Percentiles rank a stretch among this genome's conserved stretches.
These are phyloP conservation scores for Gastrodia elata DNA, from an alignment of 106 monocot species.

Conservation along the genomic window DNA sequence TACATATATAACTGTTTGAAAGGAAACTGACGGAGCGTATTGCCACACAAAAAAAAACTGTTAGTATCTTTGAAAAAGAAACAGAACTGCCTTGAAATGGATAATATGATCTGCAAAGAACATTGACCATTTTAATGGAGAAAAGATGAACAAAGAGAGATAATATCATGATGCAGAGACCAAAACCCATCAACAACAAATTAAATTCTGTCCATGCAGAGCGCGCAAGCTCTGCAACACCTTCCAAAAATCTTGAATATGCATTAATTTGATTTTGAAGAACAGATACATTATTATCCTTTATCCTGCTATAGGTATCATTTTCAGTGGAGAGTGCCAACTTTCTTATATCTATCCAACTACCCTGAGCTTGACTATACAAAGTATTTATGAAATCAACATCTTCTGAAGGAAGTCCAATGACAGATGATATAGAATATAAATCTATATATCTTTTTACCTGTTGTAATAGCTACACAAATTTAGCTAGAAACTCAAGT, in stretches of 20 bases:
- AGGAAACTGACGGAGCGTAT: slow-evolving; percentile 81
- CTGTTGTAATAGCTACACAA: slow-evolving; percentile 15
- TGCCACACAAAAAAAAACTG: slow-evolving; percentile 34
- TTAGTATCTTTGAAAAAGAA: slow-evolving; percentile 10
- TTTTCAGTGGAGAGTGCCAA: slow-evolving; percentile 11
- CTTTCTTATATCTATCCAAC: slow-evolving; percentile 35
- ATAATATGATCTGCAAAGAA: slow-evolving; percentile 6
- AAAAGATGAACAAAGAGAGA: slow-evolving; percentile 53
- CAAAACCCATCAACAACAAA: slow-evolving; percentile 64
- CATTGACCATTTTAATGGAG: slow-evolving; percentile 21
- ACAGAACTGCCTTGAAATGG: slow-evolving; percentile 3
- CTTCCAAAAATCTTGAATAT: slow-evolving; percentile 69
- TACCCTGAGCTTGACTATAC: slow-evolving; percentile 47
- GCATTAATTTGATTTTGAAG: slow-evolving; percentile 57
- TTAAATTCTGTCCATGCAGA: slow-evolving; percentile 97
- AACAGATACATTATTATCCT: slow-evolving; percentile 8
- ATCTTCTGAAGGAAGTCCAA: slow-evolving; percentile 78
- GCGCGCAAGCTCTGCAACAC: slow-evolving; percentile 84
- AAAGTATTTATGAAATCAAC: slow-evolving; percentile 32
- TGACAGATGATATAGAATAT: slow-evolving; percentile 75
- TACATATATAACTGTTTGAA: slow-evolving; percentile 96
- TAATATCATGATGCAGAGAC: slow-evolving; percentile 46
- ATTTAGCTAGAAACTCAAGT: not conserved
- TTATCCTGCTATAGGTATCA: slow-evolving; percentile 7
- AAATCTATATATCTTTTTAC: slow-evolving; percentile 93